These are phyloP conservation scores for Amaranthus cruentus DNA, from an alignment of 148 eudicot species.

Conservation along the genomic window DNA sequence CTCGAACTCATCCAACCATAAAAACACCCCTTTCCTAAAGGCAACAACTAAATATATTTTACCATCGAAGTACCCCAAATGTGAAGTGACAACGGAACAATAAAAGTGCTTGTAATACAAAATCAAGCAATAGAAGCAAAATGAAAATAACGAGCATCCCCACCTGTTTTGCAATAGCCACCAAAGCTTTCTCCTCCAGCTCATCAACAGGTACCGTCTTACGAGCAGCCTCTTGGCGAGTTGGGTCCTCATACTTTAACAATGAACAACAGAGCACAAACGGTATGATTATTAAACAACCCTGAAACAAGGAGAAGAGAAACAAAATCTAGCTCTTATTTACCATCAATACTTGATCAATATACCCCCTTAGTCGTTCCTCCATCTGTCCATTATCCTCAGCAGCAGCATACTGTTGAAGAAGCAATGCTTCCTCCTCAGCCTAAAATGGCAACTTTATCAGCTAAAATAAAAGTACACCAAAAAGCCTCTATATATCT, in stretches of 20 bases:
- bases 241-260: slow-evolving; percentile 76
- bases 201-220: slow-evolving; percentile 68
- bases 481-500: not conserved
- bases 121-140: not conserved
- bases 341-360: slow-evolving; percentile 79
- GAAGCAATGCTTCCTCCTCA: slow-evolving; percentile 86
- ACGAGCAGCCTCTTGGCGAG: slow-evolving; percentile 75
- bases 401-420: slow-evolving; percentile 56
- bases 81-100: not conserved
- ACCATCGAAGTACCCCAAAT: not conserved
- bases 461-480: slow-evolving; percentile 1
- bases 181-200: slow-evolving; percentile 85
- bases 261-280: slow-evolving; percentile 10
- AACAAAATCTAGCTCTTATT: slow-evolving; percentile 8
- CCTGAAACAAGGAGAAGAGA: not conserved
- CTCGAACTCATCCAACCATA: not conserved
- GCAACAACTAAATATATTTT: not conserved
- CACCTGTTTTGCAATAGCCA: slow-evolving; percentile 80
- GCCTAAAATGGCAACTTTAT: slow-evolving; percentile 40
- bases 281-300: not conserved
- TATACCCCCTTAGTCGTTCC: slow-evolving; percentile 55
- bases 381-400: slow-evolving; percentile 51
- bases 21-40: not conserved
- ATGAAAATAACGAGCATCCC: slow-evolving; percentile 2
- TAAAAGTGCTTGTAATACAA: not conserved